Percentiles rank a stretch among this genome's conserved stretches.
Evolutionary conservation across 1,284 basidiomycete genomes (phyloP).

Genomic region (Boletus mariae): DNA sequence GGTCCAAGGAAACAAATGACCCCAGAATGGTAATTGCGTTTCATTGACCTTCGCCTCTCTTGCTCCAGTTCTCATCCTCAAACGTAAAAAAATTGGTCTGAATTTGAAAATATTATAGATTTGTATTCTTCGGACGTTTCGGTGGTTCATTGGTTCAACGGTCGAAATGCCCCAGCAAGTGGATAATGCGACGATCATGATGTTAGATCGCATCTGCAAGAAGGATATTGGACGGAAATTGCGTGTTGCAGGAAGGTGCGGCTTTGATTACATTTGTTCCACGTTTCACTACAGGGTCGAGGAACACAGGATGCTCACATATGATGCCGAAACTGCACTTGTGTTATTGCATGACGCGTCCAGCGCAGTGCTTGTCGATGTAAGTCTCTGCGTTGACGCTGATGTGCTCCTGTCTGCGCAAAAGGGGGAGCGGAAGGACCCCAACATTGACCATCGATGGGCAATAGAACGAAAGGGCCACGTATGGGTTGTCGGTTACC

Average conservation of each 20-base stretch:
- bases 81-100: not conserved
- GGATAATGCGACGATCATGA: conserved; percentile 37
- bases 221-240: conserved; percentile 41
- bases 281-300: conserved; percentile 13
- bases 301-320: conserved; percentile 46
- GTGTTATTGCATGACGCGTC: conserved; percentile 46
- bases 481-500: conserved; percentile 52
- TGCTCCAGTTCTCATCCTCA: conserved; percentile 1
- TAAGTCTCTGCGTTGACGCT: conserved; percentile 45
- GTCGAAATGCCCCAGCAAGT: conserved; percentile 35
- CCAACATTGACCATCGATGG: conserved; percentile 39
- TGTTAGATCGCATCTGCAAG: conserved; percentile 34
- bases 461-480: conserved; percentile 46
- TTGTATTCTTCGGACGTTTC: not conserved
- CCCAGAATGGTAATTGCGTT: conserved; percentile 12
- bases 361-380: conserved; percentile 50
- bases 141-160: not conserved
- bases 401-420: conserved; percentile 18
- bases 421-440: conserved; percentile 8
- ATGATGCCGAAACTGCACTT: conserved; percentile 44
- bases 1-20: conserved; percentile 21
- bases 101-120: conserved; percentile 1
- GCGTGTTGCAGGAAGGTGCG: conserved; percentile 46
- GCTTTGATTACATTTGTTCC: conserved; percentile 20
- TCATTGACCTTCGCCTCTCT: conserved; percentile 4